Base-by-base conservation (phyloP, 805 yeast species). In the Myxozyma geophila region DNA sequence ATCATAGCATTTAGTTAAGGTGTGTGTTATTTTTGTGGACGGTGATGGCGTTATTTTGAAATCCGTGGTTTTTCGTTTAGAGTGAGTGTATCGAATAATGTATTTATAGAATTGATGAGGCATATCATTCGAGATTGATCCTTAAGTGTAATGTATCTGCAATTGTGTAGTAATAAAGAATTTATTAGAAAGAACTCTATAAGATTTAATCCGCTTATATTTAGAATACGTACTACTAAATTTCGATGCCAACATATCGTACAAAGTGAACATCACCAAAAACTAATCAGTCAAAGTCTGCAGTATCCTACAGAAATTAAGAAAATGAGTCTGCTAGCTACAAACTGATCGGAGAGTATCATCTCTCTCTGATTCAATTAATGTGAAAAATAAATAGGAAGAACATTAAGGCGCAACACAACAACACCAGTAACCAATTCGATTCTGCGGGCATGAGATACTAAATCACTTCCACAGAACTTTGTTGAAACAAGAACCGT, bases 231-330 rank as follows among this genome's bases (percentile, higher is more conserved):
- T 43, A n/a, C 47, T 43, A 9, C 47, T 8, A n/a, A 43, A 43
- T 43, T n/a, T 19, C 10, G 47, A 43, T 43, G 47, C 47, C 47
- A n/a, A n/a, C 47, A 13, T 43, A 43, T 43, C 47, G 47, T 43
- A 43, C 47, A 43, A 17, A 43, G 28, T 28, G 28, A 28, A 28
- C n/a, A 39, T 39, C n/a, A 12, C 41, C 41, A 39, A 39, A 39
- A 39, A 39, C 2, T 39, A 39, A 39, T 39, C 2, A 15, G 41
- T 39, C 13, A 39, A 12, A 39, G 41, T 39, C 41, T 2, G 3
- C n/a, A 28, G 28, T 5, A 28, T 5, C 28, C 28, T 5, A 28
- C 28, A 28, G 28, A 28, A 28, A 28, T 28, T 3, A 28, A 28
- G 5, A 28, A 28, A 5, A 28, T 28, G 5, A 28, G 28, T 28